These are phyloP conservation scores for Fusarium sp. DNA, from an alignment of 2,329 filamentous ascomycete species.

Conservation along the genomic window DNA sequence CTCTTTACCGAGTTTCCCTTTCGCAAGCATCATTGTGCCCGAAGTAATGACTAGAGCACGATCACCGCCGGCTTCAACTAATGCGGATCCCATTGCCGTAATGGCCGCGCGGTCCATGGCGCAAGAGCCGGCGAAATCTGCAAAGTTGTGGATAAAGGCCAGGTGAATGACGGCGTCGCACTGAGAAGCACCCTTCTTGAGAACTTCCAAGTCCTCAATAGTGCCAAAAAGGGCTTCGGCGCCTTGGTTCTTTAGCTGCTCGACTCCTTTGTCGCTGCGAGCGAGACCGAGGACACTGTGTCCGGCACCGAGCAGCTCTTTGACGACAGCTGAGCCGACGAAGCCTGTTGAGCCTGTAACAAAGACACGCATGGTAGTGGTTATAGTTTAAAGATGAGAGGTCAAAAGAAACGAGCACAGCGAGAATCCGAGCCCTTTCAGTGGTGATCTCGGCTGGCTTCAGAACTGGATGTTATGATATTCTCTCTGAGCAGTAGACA, in stretches of 20 bases:
- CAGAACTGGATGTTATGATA: neutral
- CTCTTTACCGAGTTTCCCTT: neutral
- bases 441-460: rapidly evolving
- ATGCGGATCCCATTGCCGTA: neutral
- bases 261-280: neutral
- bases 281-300: neutral
- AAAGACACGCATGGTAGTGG: neutral
- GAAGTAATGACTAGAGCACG: neutral
- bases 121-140: neutral
- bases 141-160: neutral
- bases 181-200: neutral
- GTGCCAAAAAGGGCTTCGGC: neutral
- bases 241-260: neutral
- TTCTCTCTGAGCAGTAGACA: too few species aligned
- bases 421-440: neutral
- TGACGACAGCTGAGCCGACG: neutral
- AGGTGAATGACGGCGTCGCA: neutral
- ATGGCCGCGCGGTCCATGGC: neutral
- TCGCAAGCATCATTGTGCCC: neutral
- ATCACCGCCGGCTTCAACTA: neutral
- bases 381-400: rapidly evolving
- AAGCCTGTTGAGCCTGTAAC: neutral
- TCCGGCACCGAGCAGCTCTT: neutral
- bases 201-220: neutral
- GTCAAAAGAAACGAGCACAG: rapidly evolving